phyloP scores from a whole-genome alignment of 148 eudicot genomes.

The Mesembryanthemum crystallinum region DNA sequence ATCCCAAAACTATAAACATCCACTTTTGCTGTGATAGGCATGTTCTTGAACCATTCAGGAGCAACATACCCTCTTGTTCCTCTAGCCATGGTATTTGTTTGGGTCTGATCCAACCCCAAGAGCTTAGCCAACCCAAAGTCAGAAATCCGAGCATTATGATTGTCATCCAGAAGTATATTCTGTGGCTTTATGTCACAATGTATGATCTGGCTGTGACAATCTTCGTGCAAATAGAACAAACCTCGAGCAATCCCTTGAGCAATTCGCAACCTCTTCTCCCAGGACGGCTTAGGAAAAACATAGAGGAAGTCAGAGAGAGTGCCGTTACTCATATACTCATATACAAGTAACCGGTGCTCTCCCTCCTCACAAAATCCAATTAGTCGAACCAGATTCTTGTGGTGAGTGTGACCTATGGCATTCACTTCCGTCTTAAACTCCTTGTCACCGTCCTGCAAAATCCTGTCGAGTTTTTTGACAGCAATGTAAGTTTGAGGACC shows the following conservation, averaged over 20 bases:
- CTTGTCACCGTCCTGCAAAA: constrained; percentile 17
- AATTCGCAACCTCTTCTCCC: constrained; percentile 26
- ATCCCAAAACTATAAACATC: constrained; percentile 37
- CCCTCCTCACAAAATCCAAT: constrained; percentile 34
- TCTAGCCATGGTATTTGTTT: constrained; percentile 27
- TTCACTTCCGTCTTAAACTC: constrained; percentile 31
- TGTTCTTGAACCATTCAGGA: constrained; percentile 38
- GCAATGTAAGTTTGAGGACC: constrained; percentile 17
- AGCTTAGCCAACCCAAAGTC: constrained; percentile 44
- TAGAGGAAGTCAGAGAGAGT: constrained; percentile 30
- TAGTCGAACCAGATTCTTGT: constrained; percentile 33
- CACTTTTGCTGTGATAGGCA: constrained; percentile 29
- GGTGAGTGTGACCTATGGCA: constrained; percentile 32
- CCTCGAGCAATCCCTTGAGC: constrained; percentile 31
- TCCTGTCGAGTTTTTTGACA: constrained; percentile 26
- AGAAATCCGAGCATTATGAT: constrained; percentile 30
- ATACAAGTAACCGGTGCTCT: constrained; percentile 28
- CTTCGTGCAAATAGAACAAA: constrained; percentile 39
- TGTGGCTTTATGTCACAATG: constrained; percentile 46
- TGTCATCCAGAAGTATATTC: constrained; percentile 33
- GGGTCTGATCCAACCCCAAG: constrained; percentile 30
- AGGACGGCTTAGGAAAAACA: constrained; percentile 20
- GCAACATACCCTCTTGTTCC: constrained; percentile 46
- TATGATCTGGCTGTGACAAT: constrained; percentile 34
- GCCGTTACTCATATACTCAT: constrained; percentile 40